Percentiles rank a stretch among this genome's conserved stretches.
Conservation (phyloP, 345 rosid species). For the Murraya koenigii region DNA sequence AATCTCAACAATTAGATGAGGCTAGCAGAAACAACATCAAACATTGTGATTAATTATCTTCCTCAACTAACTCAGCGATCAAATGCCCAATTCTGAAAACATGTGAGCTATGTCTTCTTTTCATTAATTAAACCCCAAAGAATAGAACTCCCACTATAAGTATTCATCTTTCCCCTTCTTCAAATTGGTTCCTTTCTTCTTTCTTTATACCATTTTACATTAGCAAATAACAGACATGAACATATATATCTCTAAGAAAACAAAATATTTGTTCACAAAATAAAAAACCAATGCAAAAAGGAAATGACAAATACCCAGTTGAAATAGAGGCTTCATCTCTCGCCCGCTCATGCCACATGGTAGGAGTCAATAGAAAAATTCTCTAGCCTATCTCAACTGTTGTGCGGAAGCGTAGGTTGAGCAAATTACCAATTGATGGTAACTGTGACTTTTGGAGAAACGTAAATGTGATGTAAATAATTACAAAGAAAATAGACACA, state of each 20-base stretch:
- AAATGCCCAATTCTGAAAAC: not conserved
- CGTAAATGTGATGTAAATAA: too few species aligned
- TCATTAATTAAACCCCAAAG: not conserved
- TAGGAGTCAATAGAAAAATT: slow-evolving; percentile 75
- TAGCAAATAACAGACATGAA: not conserved
- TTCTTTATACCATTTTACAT: not conserved
- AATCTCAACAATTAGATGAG: not conserved
- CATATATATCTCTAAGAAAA: not conserved
- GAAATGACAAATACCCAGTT: slow-evolving; percentile 36
- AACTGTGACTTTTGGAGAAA: too few species aligned
- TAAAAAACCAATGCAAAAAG: not conserved
- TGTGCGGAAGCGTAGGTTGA: too few species aligned
- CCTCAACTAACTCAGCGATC: not conserved
- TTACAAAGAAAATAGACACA: too few species aligned
- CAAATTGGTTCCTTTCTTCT: not conserved
- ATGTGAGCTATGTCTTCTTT: not conserved
- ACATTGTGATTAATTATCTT: not conserved
- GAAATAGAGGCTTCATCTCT: slow-evolving; percentile 75
- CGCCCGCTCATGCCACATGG: slow-evolving; percentile 89
- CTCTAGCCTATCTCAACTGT: slow-evolving; percentile 80
- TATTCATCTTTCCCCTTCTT: not conserved
- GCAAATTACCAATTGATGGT: too few species aligned
- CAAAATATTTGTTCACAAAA: not conserved
- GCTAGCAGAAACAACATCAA: not conserved
- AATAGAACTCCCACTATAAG: not conserved